These are phyloP conservation scores for Babesia sp. DNA, from an alignment of 169 alveolate genomes.

Conservation along the genomic window DNA sequence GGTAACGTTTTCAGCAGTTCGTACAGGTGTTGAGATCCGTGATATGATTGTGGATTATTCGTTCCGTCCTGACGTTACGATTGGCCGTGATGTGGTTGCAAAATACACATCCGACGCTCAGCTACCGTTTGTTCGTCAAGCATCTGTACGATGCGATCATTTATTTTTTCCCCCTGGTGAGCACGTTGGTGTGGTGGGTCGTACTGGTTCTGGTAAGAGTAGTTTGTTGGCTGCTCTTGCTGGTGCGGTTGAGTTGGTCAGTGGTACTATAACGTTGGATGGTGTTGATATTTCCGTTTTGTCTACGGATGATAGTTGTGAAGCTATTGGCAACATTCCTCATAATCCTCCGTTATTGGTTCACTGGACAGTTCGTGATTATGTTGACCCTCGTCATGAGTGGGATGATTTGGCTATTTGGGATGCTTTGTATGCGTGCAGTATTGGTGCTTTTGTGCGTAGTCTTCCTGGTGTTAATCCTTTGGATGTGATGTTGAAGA, in stretches of 20 bases:
- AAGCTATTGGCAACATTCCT: constrained; percentile 55
- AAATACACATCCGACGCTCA: neutral
- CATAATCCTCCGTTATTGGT: constrained; percentile 63
- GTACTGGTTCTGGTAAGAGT: constrained; percentile 71
- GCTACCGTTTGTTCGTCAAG: neutral
- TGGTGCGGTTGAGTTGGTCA: constrained; percentile 37
- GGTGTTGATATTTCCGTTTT: constrained; percentile 43
- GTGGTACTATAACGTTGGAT: constrained; percentile 46
- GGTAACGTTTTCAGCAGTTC: neutral
- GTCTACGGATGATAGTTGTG: constrained; percentile 24
- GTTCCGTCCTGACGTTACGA: neutral
- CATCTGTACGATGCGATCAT: constrained; percentile 1
- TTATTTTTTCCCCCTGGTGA: constrained; percentile 26
- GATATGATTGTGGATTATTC: constrained; percentile 13
- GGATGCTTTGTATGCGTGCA: constrained; percentile 47
- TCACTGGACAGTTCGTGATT: constrained; percentile 63
- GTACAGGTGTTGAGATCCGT: constrained; percentile 12
- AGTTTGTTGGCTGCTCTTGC: constrained; percentile 48
- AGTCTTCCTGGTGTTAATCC: constrained; percentile 14
- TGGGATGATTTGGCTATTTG: constrained; percentile 48
- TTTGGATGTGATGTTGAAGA: constrained; percentile 23
- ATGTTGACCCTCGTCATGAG: constrained; percentile 53
- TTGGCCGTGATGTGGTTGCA: neutral
- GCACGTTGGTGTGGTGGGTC: constrained; percentile 61
- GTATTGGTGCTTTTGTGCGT: constrained; percentile 12